Evolutionary conservation across 2,329 filamentous ascomycete species (phyloP).

Genomic region (Celoporthe dispersa): DNA sequence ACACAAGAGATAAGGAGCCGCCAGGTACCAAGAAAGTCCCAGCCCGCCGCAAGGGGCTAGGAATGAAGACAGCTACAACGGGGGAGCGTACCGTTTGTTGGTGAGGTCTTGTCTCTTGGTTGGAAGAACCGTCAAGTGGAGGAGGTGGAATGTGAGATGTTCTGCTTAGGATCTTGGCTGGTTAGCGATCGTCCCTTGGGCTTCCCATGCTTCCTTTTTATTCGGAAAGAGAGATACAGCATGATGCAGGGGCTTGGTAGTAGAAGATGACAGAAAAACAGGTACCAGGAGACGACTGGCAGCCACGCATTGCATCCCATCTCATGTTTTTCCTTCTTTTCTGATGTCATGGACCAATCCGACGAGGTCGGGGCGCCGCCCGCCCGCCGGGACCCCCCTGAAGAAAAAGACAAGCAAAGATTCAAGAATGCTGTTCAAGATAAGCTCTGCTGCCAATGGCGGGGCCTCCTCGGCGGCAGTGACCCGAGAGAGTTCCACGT

Average conservation of each 20-base stretch:
- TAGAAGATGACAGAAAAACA: conserved; percentile 3
- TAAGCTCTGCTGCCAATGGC: conserved; percentile 19
- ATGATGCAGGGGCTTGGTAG: neutral
- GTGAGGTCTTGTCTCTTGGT: neutral
- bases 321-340: neutral
- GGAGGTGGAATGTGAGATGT: neutral
- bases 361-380: neutral
- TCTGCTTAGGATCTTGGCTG: neutral
- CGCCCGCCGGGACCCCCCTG: neutral
- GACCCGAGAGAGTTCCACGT: conserved; percentile 15
- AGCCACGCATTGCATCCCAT: neutral
- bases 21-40: conserved; percentile 10
- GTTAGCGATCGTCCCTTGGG: neutral
- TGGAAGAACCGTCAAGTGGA: neutral
- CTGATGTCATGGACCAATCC: conserved; percentile 17
- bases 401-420: conserved; percentile 8
- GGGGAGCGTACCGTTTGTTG: neutral
- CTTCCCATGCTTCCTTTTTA: neutral
- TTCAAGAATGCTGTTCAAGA: conserved; percentile 7
- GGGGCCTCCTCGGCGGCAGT: conserved; percentile 7
- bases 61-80: conserved; percentile 2
- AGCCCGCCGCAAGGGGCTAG: conserved; percentile 1
- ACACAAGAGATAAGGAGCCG: conserved; percentile 20
- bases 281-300: neutral
- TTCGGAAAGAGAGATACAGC: neutral